Base-by-base conservation (phyloP, 1,139 yeast species). In the Blastobotrys indianensis region DNA sequence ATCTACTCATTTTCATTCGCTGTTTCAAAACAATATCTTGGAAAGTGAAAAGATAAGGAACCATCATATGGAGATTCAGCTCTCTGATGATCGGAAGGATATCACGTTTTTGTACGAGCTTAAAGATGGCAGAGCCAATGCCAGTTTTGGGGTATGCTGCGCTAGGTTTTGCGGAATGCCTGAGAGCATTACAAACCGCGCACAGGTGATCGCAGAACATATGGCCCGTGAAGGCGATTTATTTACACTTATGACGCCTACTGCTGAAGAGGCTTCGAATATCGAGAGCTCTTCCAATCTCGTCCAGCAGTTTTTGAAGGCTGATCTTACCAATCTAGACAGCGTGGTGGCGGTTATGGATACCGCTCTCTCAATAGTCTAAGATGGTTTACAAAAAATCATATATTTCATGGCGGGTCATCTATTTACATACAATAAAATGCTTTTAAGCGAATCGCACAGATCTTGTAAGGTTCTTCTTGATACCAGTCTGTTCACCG, bases 61-160 rank as follows among this genome's bases (percentile, higher is more conserved):
- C 2, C 71, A 84, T 63, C 74, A 95, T 53, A 92, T 94, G 97
- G 90, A 88, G 1, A 90, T 92, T 49, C 64, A 86, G 35, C 92
- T 86, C 13, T 94, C 90, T 56, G 80, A 80, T n/a, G 68, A 68
- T n/a, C 79, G 87, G 1, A 78, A 90, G 55, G 80, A 85, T 52
- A 87, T 92, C 35, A 88, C 97, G 0, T 92, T 92, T 62, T 69
- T 92, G 58, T 94, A 92, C 65, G 85, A 84, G 59, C 70, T 92
- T 39, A 95, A 86, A 57, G 71, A 75, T 16, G 98, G 98, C 1
- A 78, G 85, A 2, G 94, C 97, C n/a, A 85, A 88, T 30, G 97
- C 97, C 2, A 87, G 97, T 3, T 92, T 94, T 67, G 98, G 98
- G 58, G 87, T 92, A 97, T 90, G 88, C 66, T 98, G 92, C 37